Conservation (phyloP, 176 grass and related monocot species). For the Guadua angustifolia region DNA sequence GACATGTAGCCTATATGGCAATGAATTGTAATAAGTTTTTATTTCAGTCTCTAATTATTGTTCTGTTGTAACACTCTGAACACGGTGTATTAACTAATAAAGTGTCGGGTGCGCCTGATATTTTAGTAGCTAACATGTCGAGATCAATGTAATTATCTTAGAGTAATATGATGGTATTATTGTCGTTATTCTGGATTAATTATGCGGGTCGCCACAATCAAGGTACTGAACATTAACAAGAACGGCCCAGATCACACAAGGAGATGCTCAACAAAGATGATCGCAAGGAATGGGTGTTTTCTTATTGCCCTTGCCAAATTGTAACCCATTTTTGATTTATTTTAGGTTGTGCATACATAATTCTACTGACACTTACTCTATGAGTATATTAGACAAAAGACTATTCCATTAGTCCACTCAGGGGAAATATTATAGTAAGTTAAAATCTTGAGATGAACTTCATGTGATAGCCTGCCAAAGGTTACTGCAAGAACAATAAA, state of each 20-base stretch:
- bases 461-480: background rate
- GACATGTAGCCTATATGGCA: too few relatives aligned
- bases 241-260: background rate
- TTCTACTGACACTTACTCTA: background rate
- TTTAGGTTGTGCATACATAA: background rate
- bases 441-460: background rate
- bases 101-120: too few relatives aligned
- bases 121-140: too few relatives aligned
- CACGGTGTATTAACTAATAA: too few relatives aligned
- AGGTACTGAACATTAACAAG: background rate
- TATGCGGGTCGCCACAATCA: too few relatives aligned
- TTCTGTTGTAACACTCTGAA: too few relatives aligned
- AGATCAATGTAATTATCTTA: too few relatives aligned
- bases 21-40: too few relatives aligned
- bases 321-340: background rate
- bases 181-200: too few relatives aligned
- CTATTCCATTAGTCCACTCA: background rate
- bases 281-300: background rate
- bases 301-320: background rate
- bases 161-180: too few relatives aligned
- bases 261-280: background rate
- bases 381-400: background rate
- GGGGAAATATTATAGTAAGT: background rate
- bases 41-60: too few relatives aligned
- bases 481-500: slow-evolving; percentile 34